Percentiles rank a stretch among this genome's conserved stretches.
These are phyloP conservation scores for Pachysandra terminalis DNA, from an alignment of 164 flowering plant species.

Conservation along the genomic window DNA sequence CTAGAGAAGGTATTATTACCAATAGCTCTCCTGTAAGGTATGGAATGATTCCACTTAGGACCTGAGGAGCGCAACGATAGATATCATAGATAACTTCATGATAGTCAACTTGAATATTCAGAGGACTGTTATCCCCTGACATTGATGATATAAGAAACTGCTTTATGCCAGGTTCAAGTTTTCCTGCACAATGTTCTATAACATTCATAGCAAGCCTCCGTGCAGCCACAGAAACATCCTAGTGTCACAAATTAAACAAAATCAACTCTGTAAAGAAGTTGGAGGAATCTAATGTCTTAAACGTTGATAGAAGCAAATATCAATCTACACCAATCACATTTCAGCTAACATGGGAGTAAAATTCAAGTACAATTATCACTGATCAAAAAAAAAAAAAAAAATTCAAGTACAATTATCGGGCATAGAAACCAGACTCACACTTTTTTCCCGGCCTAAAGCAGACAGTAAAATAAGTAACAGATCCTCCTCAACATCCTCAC, in stretches of 20 bases:
- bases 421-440: constrained; percentile 40
- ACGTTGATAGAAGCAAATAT: constrained; percentile 9
- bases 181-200: constrained; percentile 68
- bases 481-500: constrained; percentile 83
- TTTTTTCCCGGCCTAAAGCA: constrained; percentile 62
- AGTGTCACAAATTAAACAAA: constrained; percentile 24
- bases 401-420: too few relatives aligned
- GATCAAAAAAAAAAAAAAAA: too few relatives aligned
- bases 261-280: constrained; percentile 14
- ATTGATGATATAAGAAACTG: constrained; percentile 86
- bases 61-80: constrained; percentile 88
- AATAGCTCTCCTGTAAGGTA: constrained; percentile 84
- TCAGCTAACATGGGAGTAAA: constrained; percentile 2
- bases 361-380: too few relatives aligned
- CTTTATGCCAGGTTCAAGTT: constrained; percentile 82
- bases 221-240: constrained; percentile 71
- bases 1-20: constrained; percentile 46
- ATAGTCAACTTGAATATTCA: constrained; percentile 50
- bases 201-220: constrained; percentile 92
- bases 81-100: constrained; percentile 86
- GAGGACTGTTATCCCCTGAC: constrained; percentile 60
- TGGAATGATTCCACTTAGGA: constrained; percentile 70
- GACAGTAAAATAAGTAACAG: constrained; percentile 60
- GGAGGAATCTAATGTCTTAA: constrained; percentile 9
- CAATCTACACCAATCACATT: background rate